Evolutionary conservation across 192 early-diverging fungal genomes (phyloP), one percentile per base, ranked within the genome.

Genomic region (Podila verticillata): DNA sequence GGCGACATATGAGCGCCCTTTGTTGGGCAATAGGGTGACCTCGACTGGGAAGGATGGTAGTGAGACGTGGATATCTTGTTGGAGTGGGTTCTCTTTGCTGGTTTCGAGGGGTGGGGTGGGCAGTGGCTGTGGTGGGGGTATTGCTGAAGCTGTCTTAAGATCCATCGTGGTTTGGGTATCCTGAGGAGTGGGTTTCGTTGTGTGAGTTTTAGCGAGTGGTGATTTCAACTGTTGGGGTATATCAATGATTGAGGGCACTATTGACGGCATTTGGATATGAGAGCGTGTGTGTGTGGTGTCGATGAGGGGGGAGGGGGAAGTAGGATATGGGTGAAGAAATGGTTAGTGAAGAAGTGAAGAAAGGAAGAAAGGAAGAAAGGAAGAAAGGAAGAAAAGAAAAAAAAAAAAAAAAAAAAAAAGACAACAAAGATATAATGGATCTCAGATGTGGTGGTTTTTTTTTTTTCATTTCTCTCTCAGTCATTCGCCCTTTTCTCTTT

Each of bases 1-100:
- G 22, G 75, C 75, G n/a, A 79, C n/a, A 26, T 71, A 79, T 13
- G 58, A 71, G 49, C 75, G 75, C 28, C 75, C 75, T 24, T 72
- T 71, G 51, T 68, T 79, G 12, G 75, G 75, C 0, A 79, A 54
- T 15, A 36, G 20, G 15, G 59, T 20, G 3, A 79, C 65, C 26
- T 57, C 61, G 26, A 79, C 28, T 0, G 75, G 75, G 28, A 70
- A 77, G 12, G 4, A 10, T 9, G 29, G 2, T 72, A 4, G 39
- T 15, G 13, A 44, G 3, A 15, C 7, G 17, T 13, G 39, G 39
- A 4, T 44, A 44, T 44, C 39, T 44, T 44, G 39, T 44, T 44
- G 12, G 39, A 44, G 39, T 44, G 35, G n/a, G n/a, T 29, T 61
- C 15, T 48, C 12, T 1, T 32, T 32, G 22, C 7, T 61, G 59